Conservation (phyloP, 805 yeast genomes). For the Saccharomycopsis sp. region DNA sequence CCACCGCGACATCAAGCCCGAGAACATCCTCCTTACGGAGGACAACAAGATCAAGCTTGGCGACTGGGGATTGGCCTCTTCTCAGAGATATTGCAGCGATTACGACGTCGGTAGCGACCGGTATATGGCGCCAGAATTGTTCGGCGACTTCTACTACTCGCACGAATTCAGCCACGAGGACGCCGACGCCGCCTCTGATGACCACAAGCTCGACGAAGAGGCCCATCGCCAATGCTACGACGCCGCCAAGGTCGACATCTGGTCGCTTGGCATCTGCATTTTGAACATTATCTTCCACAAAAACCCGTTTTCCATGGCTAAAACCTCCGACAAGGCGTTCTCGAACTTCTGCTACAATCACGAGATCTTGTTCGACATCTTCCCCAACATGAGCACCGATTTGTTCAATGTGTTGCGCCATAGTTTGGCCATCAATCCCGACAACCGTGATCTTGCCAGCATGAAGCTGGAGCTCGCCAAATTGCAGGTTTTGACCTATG, state of each 20-base stretch:
- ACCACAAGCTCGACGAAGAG: conserved; percentile 20
- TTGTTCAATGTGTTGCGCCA: conserved; percentile 77
- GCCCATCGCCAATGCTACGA: conserved; percentile 43
- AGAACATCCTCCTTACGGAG: conserved; percentile 67
- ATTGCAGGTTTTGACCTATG: conserved; percentile 70
- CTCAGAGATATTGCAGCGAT: conserved; percentile 73
- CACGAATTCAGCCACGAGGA: conserved; percentile 12
- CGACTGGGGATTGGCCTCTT: conserved; percentile 84
- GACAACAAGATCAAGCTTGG: conserved; percentile 72
- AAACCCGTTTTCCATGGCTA: conserved; percentile 81
- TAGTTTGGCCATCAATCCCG: conserved; percentile 78
- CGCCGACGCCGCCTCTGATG: conserved; percentile 21
- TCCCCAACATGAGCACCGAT: conserved; percentile 82
- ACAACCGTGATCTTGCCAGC: conserved; percentile 60
- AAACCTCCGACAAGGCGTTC: conserved; percentile 39
- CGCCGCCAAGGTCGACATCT: conserved; percentile 74
- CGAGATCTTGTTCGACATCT: conserved; percentile 86
- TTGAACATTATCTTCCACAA: conserved; percentile 83
- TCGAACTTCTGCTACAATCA: conserved; percentile 45
- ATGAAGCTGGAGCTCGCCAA: conserved; percentile 56
- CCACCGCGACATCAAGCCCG: conserved; percentile 87
- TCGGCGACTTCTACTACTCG: conserved; percentile 30
- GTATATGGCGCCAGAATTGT: conserved; percentile 90
- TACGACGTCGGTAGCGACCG: conserved; percentile 86
- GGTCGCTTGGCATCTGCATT: conserved; percentile 82